A percentile compares a stretch with the other conserved stretches of the same genome.
Evolutionary conservation across 352 stramenopile genomes (phyloP).

Genomic region (Phytophthora megakarya): DNA sequence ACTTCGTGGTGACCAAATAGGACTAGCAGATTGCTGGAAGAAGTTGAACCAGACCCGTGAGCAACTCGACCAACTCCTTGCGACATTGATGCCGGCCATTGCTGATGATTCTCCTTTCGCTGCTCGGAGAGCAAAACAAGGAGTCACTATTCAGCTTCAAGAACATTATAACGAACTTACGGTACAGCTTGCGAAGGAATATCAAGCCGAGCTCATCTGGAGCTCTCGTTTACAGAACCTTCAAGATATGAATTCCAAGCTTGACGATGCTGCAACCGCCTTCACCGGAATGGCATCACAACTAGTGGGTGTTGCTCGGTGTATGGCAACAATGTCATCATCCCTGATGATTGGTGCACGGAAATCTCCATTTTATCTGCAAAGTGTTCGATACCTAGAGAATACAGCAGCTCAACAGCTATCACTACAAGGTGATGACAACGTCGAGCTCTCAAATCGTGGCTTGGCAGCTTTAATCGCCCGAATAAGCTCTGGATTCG

Average conservation of each 20-base stretch:
- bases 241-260: conserved; percentile 6
- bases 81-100: conserved; percentile 5
- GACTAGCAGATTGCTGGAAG: conserved; percentile 18
- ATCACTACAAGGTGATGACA: conserved; percentile 5
- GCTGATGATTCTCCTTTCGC: conserved; percentile 28
- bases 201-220: conserved; percentile 25
- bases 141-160: conserved; percentile 21
- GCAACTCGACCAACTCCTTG: conserved; percentile 12
- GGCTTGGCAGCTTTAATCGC: conserved; percentile 3
- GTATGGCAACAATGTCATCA: conserved; percentile 26
- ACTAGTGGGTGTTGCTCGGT: conserved; percentile 25
- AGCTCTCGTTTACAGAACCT: conserved; percentile 4
- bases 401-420: conserved; percentile 16
- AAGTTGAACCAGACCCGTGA: conserved; percentile 13
- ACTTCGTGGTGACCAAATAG: conserved; percentile 19
- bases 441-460: not conserved
- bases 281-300: not conserved
- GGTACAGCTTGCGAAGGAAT: conserved; percentile 11
- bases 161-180: conserved; percentile 28
- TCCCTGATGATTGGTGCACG: conserved; percentile 9
- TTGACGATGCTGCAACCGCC: not conserved
- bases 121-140: not conserved
- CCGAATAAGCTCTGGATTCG: conserved; percentile 28
- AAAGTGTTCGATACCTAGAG: conserved; percentile 39
- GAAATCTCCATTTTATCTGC: conserved; percentile 34